Base-by-base conservation (phyloP, 768 basidiomycete species). In the Cystobasidiopsis lactophilus region DNA sequence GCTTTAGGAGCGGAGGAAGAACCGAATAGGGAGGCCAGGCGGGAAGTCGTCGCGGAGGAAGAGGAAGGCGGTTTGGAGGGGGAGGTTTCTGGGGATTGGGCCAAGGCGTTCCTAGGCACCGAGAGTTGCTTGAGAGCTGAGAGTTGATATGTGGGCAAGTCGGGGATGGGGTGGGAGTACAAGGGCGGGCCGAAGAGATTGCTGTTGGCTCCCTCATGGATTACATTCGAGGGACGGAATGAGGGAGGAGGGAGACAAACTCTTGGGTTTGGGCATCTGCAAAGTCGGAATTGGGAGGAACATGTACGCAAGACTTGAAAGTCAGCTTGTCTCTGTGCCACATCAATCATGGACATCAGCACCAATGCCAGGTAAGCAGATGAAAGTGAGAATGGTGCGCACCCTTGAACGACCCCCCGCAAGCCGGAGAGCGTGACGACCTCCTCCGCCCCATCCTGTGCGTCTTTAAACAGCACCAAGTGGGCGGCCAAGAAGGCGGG, bases 401-500 rank as follows among this genome's bases (percentile, higher is more conserved):
- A 82, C 79, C 73, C 72, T 43, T 72, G 68, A 14, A 85, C 64
- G 3, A 69, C 72, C 5, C 85, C 88, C 21, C 88, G 70, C 26
- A 95, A 68, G 3, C 89, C 91, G 0, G 85, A 86, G 33, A 89
- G 67, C 0, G 85, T 85, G 3, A 85, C 73, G 13, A 85, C 65
- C 3, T 74, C 70, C 44, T 69, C 64, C 43, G 56, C 40, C 40
- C 60, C 63, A 23, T 71, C 67, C 1, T 73, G 68, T 16, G 70
- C 62, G 1, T 69, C 70, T 49, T 82, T 76, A 59, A 73, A 77
- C 30, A 85, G 71, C 29, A 76, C 69, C 52, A 91, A 66, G 63
- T 98, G 91, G 61, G 93, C 86, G 62, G 75, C 77, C 29, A 93
- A 69, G 52, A 88, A 77, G 2, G 85, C 80, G 0, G 77, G 67